Conservation (phyloP, 2,329 filamentous ascomycete species). For the Colletotrichum costaricense region DNA sequence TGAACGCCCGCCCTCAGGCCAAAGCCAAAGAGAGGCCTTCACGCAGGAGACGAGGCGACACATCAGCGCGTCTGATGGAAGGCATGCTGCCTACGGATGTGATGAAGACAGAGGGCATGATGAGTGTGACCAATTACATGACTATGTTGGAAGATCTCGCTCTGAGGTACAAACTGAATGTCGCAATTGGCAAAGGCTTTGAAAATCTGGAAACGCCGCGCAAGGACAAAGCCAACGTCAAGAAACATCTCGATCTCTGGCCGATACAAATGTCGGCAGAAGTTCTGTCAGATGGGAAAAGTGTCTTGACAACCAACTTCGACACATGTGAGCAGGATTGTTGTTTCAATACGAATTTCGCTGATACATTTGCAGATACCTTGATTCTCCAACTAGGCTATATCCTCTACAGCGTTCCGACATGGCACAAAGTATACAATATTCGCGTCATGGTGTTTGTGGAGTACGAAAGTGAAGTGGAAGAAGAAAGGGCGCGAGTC, state of each 20-base stretch:
- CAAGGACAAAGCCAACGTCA: constrained; percentile 66
- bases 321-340: constrained; percentile 76
- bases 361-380: constrained; percentile 60
- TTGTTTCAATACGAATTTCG: neutral
- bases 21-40: constrained; percentile 45
- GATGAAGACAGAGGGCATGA: constrained; percentile 75
- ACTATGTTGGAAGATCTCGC: constrained; percentile 87
- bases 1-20: constrained; percentile 44
- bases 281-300: constrained; percentile 74
- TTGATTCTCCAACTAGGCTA: constrained; percentile 89
- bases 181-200: constrained; percentile 86
- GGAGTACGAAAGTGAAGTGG: constrained; percentile 86
- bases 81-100: constrained; percentile 75
- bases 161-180: constrained; percentile 82
- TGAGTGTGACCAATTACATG: constrained; percentile 79
- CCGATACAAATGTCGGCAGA: constrained; percentile 95
- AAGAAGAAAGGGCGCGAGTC: constrained; percentile 80
- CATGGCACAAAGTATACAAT: constrained; percentile 80
- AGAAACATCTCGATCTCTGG: constrained; percentile 89
- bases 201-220: constrained; percentile 79
- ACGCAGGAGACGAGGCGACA: constrained; percentile 61
- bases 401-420: constrained; percentile 83
- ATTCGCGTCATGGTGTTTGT: constrained; percentile 88
- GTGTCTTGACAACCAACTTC: constrained; percentile 86
- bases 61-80: constrained; percentile 65